phyloP scores from a whole-genome alignment of 2,329 filamentous ascomycete species.

The Colletotrichum tabaci region DNA sequence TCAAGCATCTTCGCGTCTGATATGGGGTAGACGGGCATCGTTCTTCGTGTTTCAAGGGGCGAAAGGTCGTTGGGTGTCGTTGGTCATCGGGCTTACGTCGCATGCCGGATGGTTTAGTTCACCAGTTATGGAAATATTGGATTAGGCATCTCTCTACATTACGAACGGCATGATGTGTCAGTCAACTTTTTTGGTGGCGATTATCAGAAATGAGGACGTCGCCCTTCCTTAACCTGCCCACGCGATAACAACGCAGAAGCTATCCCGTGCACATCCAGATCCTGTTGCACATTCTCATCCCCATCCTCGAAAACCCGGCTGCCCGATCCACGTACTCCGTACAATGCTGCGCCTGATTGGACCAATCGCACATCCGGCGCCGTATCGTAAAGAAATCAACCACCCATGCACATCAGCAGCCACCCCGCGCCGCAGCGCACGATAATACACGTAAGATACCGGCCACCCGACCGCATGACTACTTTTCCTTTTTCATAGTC shows the following conservation, averaged over 20 bases:
- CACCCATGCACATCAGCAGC: slow-evolving; percentile 3
- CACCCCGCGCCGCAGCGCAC: neutral
- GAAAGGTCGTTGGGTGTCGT: neutral
- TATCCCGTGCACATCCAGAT: neutral
- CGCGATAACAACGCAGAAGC: neutral
- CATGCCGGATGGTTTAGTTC: neutral
- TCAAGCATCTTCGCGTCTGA: neutral
- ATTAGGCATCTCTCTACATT: neutral
- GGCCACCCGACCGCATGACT: neutral
- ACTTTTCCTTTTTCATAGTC: neutral
- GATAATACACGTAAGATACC: neutral
- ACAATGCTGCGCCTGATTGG: neutral
- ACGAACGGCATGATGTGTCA: neutral
- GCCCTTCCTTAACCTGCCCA: too few relatives aligned
- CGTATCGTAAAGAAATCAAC: neutral
- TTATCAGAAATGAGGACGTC: neutral
- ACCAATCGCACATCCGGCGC: neutral
- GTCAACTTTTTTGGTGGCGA: neutral
- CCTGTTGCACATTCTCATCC: neutral
- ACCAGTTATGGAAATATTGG: neutral
- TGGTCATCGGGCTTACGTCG: neutral
- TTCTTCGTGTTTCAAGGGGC: neutral
- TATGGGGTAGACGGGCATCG: neutral
- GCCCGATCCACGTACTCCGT: neutral
- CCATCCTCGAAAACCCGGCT: too few relatives aligned